phyloP scores from a whole-genome alignment of 1,139 yeast genomes.

The Pichia sp. region DNA sequence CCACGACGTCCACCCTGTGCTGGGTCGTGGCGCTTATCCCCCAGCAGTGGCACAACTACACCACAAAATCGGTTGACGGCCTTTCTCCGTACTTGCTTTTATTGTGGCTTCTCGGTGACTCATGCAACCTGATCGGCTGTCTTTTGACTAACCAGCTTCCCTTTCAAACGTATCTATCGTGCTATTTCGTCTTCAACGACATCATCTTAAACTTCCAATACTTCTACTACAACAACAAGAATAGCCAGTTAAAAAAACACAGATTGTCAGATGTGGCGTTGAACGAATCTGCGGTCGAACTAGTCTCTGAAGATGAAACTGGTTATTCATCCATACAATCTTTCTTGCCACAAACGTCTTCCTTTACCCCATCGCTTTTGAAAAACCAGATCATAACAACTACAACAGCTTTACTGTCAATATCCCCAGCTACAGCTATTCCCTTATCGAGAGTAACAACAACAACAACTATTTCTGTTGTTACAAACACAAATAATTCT shows the following conservation, averaged over 20 bases:
- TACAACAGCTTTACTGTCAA: conserved; percentile 4
- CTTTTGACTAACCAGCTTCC: conserved; percentile 65
- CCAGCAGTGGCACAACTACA: conserved; percentile 70
- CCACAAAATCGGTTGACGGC: conserved; percentile 74
- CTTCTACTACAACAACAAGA: conserved; percentile 45
- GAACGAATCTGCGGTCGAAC: conserved; percentile 2
- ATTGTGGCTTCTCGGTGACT: conserved; percentile 82
- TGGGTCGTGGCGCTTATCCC: conserved; percentile 88
- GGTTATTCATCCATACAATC: background rate
- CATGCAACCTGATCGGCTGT: conserved; percentile 71
- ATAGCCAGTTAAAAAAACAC: too few species aligned
- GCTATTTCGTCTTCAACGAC: conserved; percentile 73
- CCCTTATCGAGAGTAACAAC: background rate
- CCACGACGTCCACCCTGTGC: conserved; percentile 46
- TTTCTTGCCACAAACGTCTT: background rate
- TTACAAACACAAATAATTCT: background rate
- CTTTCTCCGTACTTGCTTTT: conserved; percentile 64
- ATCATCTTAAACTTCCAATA: conserved; percentile 65
- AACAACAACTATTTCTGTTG: background rate
- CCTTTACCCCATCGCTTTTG: background rate
- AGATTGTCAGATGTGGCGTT: background rate
- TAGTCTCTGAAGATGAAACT: conserved; percentile 1
- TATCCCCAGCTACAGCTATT: conserved; percentile 4
- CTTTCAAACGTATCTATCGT: conserved; percentile 70
- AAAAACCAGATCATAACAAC: conserved; percentile 5